Base-by-base conservation (phyloP, 805 yeast genomes). In the Metschnikowia gelsemii region DNA sequence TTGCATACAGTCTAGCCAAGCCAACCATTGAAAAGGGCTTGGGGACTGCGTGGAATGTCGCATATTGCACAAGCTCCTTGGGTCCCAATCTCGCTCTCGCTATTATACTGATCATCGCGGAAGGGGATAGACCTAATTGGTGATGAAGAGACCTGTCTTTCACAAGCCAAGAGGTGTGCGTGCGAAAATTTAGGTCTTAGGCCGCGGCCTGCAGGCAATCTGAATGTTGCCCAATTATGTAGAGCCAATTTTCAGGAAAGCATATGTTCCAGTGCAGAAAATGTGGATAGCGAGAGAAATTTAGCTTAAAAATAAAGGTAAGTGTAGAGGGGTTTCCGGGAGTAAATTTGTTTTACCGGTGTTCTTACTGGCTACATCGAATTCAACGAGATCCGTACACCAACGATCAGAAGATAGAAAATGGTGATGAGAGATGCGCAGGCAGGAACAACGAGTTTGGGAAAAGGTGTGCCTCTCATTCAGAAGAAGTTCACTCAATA, bases 1-100 rank as follows among this genome's bases (percentile, higher is more conserved):
- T 39, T 16, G 57, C 43, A 36, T 54, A 54, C 35, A 36, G 38
- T 23, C 43, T 33, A 4, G 20, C 19, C 28, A 17, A 21, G 22
- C 31, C 36, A 17, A 26, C 18, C 6, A 24, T 12, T 4, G 24
- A 14, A 12, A 16, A 17, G 23, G 30, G 17, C 27, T 23, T 13
- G 17, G 18, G 35, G 21, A n/a, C 13, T 2, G 30, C 24, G 23
- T 18, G 31, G 2, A 23, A 12, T 8, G 13, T 24, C 13, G 25
- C 7, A 17, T 22, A 37, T 8, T 17, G 31, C 19, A 18, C n/a
- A 19, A 18, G n/a, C 18, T 19, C 34, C 29, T 29, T 25, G 16
- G 21, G 16, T 9, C 19, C 14, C 8, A n/a, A 32, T 24, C 28
- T 27, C 11, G 42, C 22, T 24, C 33, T 32, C 17, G 42, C 37